Evolutionary conservation across 2,329 filamentous ascomycete genomes (phyloP), one percentile per base, ranked within the genome.

Genomic region (Monilinia fructigena): DNA sequence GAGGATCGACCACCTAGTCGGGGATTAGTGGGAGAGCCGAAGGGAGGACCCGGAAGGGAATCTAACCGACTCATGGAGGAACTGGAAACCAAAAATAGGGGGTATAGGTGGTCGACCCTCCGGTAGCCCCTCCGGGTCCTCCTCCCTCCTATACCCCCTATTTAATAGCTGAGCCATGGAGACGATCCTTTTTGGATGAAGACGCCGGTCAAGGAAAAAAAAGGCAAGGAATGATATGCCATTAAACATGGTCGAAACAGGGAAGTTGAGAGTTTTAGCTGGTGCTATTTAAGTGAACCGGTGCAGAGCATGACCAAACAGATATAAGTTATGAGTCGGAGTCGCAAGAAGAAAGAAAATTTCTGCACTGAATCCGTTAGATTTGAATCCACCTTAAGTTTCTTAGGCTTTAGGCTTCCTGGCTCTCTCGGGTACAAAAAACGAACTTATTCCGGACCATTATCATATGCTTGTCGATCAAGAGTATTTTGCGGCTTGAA

Each of bases 381-480:
- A 60, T 31, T 28, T 42, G 23, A 45, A 38, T 38, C 56, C 56
- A 60, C 56, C 56, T 48, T 50, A 16, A 60, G 56, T 28, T 31
- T 60, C 31, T 45, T 28, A 50, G n/a, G 48, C 56, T 50, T 16
- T 50, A 60, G 28, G 56, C 28, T 48, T 47, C 56, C 42, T 60
- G 8, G 56, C 47, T 38, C 45, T 50, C 14, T 60, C 45, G 48
- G 56, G 56, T 50, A n/a, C 28, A 18, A 50, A 12, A 50, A 48
- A 48, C 4, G 10, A 23, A 48, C n/a, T 23, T 12, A 4, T 38
- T 50, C 56, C 28, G n/a, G n/a, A 35, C 28, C 6, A 3, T 60
- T 23, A 3, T 60, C 23, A 18, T 11, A 31, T 38, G 7, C 8
- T 6, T 47, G 11, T 48, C 12, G 10, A 14, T 4, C 11, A 35